These are phyloP conservation scores for Collybiopsis luxurians DNA, from an alignment of 768 basidiomycete species.

Conservation along the genomic window DNA sequence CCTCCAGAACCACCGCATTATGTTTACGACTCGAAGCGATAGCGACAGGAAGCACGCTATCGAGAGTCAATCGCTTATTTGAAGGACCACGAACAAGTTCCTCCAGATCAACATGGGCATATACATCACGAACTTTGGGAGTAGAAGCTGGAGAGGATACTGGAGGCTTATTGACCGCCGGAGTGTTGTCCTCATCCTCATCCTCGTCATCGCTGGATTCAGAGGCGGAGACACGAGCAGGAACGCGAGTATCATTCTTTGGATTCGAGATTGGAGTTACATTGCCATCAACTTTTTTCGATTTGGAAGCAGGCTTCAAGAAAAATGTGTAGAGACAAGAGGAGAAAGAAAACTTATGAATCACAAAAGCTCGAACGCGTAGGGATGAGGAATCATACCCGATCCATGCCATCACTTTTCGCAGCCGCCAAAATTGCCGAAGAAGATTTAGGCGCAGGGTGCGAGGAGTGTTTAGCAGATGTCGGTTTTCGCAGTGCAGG, in stretches of 20 bases:
- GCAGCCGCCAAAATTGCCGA: background rate
- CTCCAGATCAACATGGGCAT: constrained; percentile 18
- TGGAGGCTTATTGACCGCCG: background rate
- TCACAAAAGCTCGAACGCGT: background rate
- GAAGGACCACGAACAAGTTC: constrained; percentile 40
- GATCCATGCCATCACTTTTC: background rate
- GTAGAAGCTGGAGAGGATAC: background rate
- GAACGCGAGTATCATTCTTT: background rate
- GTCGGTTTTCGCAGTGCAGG: background rate
- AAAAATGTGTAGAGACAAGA: background rate
- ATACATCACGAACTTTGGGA: background rate
- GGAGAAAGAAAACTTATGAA: background rate
- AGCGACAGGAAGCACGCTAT: constrained; percentile 15
- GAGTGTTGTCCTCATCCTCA: background rate
- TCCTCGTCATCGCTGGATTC: background rate
- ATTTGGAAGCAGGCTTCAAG: background rate
- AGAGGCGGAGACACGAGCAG: background rate
- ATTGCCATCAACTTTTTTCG: background rate
- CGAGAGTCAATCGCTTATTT: constrained; percentile 24
- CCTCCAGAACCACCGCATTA: constrained; percentile 31
- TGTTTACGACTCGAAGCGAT: constrained; percentile 24
- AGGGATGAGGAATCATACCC: constrained; percentile 4
- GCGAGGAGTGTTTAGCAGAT: background rate
- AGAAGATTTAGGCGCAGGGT: background rate
- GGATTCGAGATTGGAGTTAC: background rate